Percentiles rank a stretch among this genome's conserved stretches.
Evolutionary conservation across 2,329 filamentous ascomycete genomes (phyloP).

Genomic region (Fusarium nelsonii): DNA sequence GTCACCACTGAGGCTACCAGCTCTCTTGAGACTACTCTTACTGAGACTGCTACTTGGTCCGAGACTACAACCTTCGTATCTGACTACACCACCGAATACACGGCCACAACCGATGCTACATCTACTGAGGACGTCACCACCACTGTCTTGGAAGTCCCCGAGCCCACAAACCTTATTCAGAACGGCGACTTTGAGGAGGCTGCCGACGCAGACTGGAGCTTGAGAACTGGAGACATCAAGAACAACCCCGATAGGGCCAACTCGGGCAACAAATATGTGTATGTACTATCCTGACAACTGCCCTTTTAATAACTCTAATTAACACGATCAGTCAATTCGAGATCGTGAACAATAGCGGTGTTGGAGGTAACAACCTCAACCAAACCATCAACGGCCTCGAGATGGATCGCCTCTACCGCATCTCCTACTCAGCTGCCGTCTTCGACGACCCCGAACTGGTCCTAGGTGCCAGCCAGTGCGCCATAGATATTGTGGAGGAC

Average conservation of each 20-base stretch:
- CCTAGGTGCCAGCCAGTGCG: background rate
- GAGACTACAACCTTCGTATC: background rate
- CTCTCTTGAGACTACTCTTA: background rate
- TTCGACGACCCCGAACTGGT: background rate
- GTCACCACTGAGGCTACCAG: background rate
- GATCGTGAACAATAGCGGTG: background rate
- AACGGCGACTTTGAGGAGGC: constrained; percentile 7
- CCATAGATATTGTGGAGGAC: background rate
- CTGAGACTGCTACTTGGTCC: background rate
- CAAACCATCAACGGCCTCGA: constrained; percentile 2
- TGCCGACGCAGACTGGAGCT: background rate
- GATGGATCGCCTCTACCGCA: background rate
- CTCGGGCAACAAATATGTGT: background rate
- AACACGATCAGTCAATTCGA: background rate
- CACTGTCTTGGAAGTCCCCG: accelerated
- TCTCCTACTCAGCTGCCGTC: background rate
- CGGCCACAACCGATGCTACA: background rate
- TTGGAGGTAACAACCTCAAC: constrained; percentile 3
- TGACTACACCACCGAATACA: background rate
- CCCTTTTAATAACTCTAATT: accelerated
- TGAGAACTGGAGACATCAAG: background rate
- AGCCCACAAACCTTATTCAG: background rate
- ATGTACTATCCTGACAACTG: accelerated
- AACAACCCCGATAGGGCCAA: accelerated
- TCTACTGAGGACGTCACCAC: background rate